Evolutionary conservation across 495 filamentous ascomycete species (phyloP), one percentile per base, ranked within the genome.

Genomic region (Hyphodiscus hymeniophilus): DNA sequence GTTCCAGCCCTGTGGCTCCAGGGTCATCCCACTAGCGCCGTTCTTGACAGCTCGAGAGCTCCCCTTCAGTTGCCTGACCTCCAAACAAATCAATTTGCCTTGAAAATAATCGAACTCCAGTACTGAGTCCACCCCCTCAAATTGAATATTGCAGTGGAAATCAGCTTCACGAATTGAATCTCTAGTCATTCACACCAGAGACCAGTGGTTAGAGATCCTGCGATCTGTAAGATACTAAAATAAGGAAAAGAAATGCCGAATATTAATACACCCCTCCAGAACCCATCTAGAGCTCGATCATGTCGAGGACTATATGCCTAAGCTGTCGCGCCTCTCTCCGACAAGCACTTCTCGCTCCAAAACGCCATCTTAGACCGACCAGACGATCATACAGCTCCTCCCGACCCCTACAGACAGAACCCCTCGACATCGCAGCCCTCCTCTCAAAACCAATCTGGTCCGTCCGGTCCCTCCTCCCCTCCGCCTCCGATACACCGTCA

Each of bases 361-460:
- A 16, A 31, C 46, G 40, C 45, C 21, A 43, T 17, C 15, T n/a
- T n/a, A 1, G n/a, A n/a, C n/a, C 21, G 21, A 17, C 5, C 26
- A n/a, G n/a, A n/a, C 39, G 38, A 23, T 17, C 8, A 18, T 44
- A 48, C 26, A 42, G 43, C 40, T 35, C 52, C 26, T 0, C 26
- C 26, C 26, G 26, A 42, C 38, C 21, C 41, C 39, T 30, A 8
- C 13, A 20, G 20, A 42, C 33, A 26, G 36, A 45, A 13, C 17
- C 43, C 5, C 30, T 59, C 13, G 65, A 77, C 40, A 67, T 84
- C 36, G 63, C 71, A 28, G 59, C 62, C 2, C 71, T 91, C 32
- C 75, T 96, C 35, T 74, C 78, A 11, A 71, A 73, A 32, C 88
- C 89, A 12, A 81, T 74, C 52, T 96, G 90, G 90, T 95, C 91